Percentiles rank a stretch among this genome's conserved stretches.
phyloP scores from a whole-genome alignment of 2,329 filamentous ascomycete species.

The Zymoseptoria pseudotritici region DNA sequence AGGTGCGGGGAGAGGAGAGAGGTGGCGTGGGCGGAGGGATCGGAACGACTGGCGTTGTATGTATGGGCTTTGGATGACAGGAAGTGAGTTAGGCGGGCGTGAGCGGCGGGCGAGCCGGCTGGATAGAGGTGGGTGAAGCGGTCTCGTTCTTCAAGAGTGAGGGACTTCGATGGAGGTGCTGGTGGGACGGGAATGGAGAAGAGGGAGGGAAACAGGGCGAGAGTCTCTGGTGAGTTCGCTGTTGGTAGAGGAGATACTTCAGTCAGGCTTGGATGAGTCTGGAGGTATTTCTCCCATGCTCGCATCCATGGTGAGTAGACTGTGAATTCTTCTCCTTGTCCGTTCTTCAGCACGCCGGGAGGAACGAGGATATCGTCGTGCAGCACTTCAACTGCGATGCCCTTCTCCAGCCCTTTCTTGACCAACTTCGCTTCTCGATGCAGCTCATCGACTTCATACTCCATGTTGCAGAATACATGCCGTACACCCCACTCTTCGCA shows the following conservation, averaged over 20 bases:
- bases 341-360: slow-evolving; percentile 60
- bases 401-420: slow-evolving; percentile 51
- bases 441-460: slow-evolving; percentile 88
- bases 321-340: slow-evolving; percentile 68
- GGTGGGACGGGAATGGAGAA: slow-evolving; percentile 57
- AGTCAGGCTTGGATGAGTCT: slow-evolving; percentile 61
- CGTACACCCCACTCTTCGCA: slow-evolving; percentile 64
- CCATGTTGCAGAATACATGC: slow-evolving; percentile 74
- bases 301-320: slow-evolving; percentile 81
- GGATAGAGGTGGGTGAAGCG: slow-evolving; percentile 59
- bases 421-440: slow-evolving; percentile 66
- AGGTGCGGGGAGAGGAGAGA: slow-evolving; percentile 66
- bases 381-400: slow-evolving; percentile 61
- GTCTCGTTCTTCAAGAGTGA: slow-evolving; percentile 53
- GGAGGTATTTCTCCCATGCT: slow-evolving; percentile 66
- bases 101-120: slow-evolving; percentile 66
- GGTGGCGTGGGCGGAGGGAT: slow-evolving; percentile 56
- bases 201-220: slow-evolving; percentile 45
- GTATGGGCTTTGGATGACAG: slow-evolving; percentile 53
- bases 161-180: slow-evolving; percentile 54
- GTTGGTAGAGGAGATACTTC: slow-evolving; percentile 52
- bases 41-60: slow-evolving; percentile 61
- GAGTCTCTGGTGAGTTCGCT: slow-evolving; percentile 46
- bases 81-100: slow-evolving; percentile 57
- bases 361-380: slow-evolving; percentile 79